A percentile compares a stretch with the other conserved stretches of the same genome.
Conservation (phyloP, 1,284 basidiomycete species). For the Cryptococcus depauperatus region DNA sequence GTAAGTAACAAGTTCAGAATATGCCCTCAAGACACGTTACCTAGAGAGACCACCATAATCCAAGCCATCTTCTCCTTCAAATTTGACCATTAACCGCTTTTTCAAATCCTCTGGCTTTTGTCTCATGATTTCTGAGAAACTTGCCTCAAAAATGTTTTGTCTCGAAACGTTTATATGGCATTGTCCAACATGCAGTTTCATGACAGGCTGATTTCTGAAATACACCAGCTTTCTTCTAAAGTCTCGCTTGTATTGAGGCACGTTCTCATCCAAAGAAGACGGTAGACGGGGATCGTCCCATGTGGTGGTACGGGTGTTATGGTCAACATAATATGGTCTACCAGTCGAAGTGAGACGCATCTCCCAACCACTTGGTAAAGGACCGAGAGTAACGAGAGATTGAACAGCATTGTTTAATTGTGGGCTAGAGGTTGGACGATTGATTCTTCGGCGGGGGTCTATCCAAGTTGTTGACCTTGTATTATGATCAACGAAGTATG, state of each 20-base stretch:
- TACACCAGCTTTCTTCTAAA: slow-evolving; percentile 98
- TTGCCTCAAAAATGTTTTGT: slow-evolving; percentile 91
- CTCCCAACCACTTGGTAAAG: slow-evolving; percentile 94
- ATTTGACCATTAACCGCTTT: slow-evolving; percentile 96
- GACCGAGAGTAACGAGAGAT: slow-evolving; percentile 78
- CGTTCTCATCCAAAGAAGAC: slow-evolving; percentile 63
- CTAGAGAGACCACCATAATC: slow-evolving; percentile 97
- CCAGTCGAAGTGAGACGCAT: slow-evolving; percentile 91
- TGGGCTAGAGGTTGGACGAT: slow-evolving; percentile 69
- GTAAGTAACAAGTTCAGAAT: not conserved
- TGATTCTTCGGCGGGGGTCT: slow-evolving; percentile 83
- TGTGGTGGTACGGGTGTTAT: slow-evolving; percentile 85
- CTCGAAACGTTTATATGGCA: slow-evolving; percentile 94
- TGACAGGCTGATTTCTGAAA: slow-evolving; percentile 94
- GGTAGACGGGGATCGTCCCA: slow-evolving; percentile 93
- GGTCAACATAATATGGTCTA: slow-evolving; percentile 92
- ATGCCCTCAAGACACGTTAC: slow-evolving; percentile 50
- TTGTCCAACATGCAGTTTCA: slow-evolving; percentile 80
- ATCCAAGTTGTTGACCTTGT: slow-evolving; percentile 97
- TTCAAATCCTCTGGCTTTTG: slow-evolving; percentile 90
- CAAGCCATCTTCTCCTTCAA: slow-evolving; percentile 95
- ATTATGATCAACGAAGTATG: slow-evolving; percentile 96
- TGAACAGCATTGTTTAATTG: slow-evolving; percentile 58
- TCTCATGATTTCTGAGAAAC: slow-evolving; percentile 87
- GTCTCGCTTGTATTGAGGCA: slow-evolving; percentile 99